Base-by-base conservation (phyloP, 495 filamentous ascomycete species). In the Aspergillus nidulans region DNA sequence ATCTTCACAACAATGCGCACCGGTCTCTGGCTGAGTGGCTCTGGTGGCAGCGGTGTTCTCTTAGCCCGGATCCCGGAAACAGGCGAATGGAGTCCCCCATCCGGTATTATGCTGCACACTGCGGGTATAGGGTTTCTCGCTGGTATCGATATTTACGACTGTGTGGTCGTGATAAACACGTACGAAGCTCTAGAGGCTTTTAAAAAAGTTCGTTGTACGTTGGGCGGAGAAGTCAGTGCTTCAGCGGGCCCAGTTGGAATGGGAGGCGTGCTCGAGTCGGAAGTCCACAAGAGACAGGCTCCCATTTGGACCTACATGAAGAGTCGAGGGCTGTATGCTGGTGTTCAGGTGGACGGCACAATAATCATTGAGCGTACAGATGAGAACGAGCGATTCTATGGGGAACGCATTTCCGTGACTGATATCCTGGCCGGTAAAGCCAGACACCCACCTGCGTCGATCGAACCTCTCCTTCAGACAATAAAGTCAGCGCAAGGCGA, bases 1-100 rank as follows among this genome's bases (percentile, higher is more conserved):
- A 86, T 96, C 57, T 96, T 96, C 74, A 95, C 91, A 0, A 92
- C 89, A 19, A 92, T 96, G 89, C 85, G 91, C 47, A 90, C 90
- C 16, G 91, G 91, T 30, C 78, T 96, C 16, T 96, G 91, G 91
- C 75, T 92, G 34, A 90, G 89, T 50, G 91, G 91, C 26, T 91
- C 91, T 6, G 90, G 91, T 25, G 73, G 73, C 10, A 90, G 88
- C 60, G 91, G 91, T 42, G 77, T 96, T 20, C 77, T 96, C 43
- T 77, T 95, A 46, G 91, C 81, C 18, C 81, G 91, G 26, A 85
- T 86, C 62, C 70, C 74, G 23, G 84, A 86, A 28, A 88, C 91
- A 52, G 90, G 91, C 3, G 84, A 84, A 62, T 96, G 91, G 91
- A 91, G 87, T 46, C 88, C 90, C 3, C 91, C 91, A 3, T 91